These are phyloP conservation scores for Steccherinum ochraceum DNA, from an alignment of 768 basidiomycete genomes.

Conservation along the genomic window DNA sequence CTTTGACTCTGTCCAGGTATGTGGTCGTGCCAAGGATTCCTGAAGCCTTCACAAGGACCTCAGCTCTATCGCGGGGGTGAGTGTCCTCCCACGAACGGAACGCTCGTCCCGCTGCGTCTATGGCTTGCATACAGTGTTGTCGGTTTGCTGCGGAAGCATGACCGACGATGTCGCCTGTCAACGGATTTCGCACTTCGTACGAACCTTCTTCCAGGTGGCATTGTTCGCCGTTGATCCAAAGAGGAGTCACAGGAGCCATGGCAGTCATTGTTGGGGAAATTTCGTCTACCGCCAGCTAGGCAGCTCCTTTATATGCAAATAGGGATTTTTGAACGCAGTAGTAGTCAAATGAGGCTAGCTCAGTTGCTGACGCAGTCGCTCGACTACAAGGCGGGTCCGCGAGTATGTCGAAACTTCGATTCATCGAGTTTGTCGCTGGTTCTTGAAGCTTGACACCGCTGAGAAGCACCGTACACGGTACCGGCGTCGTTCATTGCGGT, in stretches of 20 bases:
- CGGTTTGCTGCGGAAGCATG: constrained; percentile 36
- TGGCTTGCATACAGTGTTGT: constrained; percentile 35
- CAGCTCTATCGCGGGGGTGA: constrained; percentile 27
- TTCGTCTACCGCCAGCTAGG: too few species aligned
- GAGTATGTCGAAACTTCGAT: too few species aligned
- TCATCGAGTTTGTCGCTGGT: too few species aligned
- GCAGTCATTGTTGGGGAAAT: too few species aligned
- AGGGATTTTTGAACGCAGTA: too few species aligned
- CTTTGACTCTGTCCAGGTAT: constrained; percentile 28
- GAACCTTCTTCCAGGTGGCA: constrained; percentile 30
- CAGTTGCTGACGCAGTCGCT: too few species aligned
- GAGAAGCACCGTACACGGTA: too few species aligned
- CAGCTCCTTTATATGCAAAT: too few species aligned
- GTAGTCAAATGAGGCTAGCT: too few species aligned
- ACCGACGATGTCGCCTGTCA: constrained; percentile 33
- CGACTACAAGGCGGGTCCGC: too few species aligned
- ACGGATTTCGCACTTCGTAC: constrained; percentile 39
- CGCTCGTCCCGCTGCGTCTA: constrained; percentile 36
- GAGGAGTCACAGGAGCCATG: constrained; percentile 19
- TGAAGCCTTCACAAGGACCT: constrained; percentile 40
- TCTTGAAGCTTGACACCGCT: too few species aligned
- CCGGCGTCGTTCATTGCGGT: too few species aligned
- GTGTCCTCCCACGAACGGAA: constrained; percentile 41
- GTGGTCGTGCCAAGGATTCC: constrained; percentile 34
- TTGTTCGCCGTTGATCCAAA: constrained; percentile 37